A percentile compares a stretch with the other conserved stretches of the same genome.
phyloP scores from a whole-genome alignment of 257 asterid species.

The Solanum tarijense region DNA sequence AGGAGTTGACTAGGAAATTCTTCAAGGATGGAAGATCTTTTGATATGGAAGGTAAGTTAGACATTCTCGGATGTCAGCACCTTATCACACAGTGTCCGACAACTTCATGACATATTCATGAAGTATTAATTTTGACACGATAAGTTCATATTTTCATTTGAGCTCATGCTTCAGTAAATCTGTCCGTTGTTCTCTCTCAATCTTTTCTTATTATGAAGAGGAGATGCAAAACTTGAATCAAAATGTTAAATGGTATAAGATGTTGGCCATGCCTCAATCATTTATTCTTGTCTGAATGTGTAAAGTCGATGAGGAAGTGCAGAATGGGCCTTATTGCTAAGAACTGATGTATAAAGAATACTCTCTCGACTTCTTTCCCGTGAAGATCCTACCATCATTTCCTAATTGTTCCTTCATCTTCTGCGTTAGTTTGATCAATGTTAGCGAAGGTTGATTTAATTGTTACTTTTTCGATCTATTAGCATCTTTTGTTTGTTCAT shows the following conservation, averaged over 20 bases:
- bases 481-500: not conserved
- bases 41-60: constrained; percentile 66
- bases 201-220: not conserved
- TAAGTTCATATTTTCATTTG: not conserved
- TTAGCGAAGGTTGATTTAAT: not conserved
- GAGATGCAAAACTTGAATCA: not conserved
- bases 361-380: not conserved
- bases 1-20: constrained; percentile 51
- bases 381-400: not conserved
- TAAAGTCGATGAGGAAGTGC: not conserved
- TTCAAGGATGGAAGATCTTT: constrained; percentile 74
- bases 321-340: not conserved
- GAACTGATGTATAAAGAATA: not conserved
- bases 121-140: not conserved
- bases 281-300: not conserved
- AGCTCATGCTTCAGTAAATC: not conserved
- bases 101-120: not conserved
- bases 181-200: not conserved
- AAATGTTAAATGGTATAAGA: not conserved
- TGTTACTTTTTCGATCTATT: not conserved
- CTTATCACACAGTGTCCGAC: not conserved
- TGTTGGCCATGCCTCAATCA: not conserved
- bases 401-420: not conserved
- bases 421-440: not conserved
- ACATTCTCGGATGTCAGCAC: not conserved